Conservation (phyloP, 257 asterid species). For the Capsicum pubescens region DNA sequence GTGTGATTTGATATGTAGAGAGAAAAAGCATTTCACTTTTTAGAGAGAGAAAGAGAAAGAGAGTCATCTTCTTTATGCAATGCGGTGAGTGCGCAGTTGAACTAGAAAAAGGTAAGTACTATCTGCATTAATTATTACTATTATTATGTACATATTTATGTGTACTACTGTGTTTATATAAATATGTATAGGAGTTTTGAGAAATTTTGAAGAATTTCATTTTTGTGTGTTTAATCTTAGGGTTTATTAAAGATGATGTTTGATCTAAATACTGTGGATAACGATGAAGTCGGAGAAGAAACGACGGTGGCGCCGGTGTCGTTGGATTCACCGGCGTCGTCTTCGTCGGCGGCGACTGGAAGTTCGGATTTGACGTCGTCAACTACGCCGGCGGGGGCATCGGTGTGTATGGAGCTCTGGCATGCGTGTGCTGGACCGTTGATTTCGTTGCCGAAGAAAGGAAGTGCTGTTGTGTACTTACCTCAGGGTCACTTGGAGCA, state of each 20-base stretch:
- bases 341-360: constrained; percentile 39
- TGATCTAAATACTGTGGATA: constrained; percentile 75
- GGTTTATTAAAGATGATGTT: constrained; percentile 54
- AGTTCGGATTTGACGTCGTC: constrained; percentile 42
- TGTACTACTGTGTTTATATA: neutral
- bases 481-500: constrained; percentile 95
- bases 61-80: constrained; percentile 31
- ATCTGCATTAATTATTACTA: neutral
- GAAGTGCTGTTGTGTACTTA: constrained; percentile 78
- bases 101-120: constrained; percentile 28
- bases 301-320: constrained; percentile 9
- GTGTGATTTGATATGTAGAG: constrained; percentile 52
- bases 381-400: constrained; percentile 42
- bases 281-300: constrained; percentile 42
- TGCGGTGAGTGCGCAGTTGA: constrained; percentile 41
- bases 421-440: constrained; percentile 99
- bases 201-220: constrained; percentile 13
- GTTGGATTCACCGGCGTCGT: constrained; percentile 20
- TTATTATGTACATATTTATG: neutral
- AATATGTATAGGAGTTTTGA: neutral
- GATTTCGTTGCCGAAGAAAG: constrained; percentile 90
- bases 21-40: constrained; percentile 38
- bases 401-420: constrained; percentile 97
- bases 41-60: constrained; percentile 32
- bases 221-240: constrained; percentile 41